Base-by-base conservation (phyloP, 2,329 filamentous ascomycete species). In the Orbilia ellipsospora region DNA sequence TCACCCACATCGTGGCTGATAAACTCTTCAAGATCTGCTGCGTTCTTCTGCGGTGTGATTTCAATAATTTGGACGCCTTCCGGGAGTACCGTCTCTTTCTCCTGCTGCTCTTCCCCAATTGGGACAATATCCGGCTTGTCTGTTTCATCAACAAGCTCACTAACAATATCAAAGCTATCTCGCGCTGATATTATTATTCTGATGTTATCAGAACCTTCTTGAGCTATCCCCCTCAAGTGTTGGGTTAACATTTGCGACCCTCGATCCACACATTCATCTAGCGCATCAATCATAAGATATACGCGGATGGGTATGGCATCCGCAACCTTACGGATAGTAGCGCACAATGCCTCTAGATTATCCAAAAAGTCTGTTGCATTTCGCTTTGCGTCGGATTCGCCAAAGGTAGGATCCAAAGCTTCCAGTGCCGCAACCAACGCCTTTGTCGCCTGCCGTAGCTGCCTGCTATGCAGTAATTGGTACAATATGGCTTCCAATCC, bases 211-310 rank as follows among this genome's bases (percentile, higher is more conserved):
- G 23, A 6, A 0, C 15, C 40, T 16, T 44, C 26, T n/a, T 31
- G 12, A 13, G 51, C 26, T 23, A 70, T 63, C 16, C 15, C 12
- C 36, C 45, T 63, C 2, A 72, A 42, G 15, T 52, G 2, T n/a
- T 59, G 40, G 8, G 44, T 18, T 2, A 72, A 15, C 2, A n/a
- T n/a, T 10, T 72, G 52, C 16, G 57, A 42, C 18, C 45, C 51
- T 31, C 67, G 15, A 18, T 72, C 67, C 1, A 51, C 28, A 23
- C 67, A 72, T 26, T 72, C 67, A 36, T 72, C 67, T 10, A 72
- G 45, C 1, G 67, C 67, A 48, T 72, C 67, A 23, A 72, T 31
- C 67, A 72, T 72, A 2, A 72, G n/a, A 31, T 72, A 72, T n/a
- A 64, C 60, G 20, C 60, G 40, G 12, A 10, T 42, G 12, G 67